phyloP scores from a whole-genome alignment of 1,139 yeast genomes.

The Yamadazyma buinensis region DNA sequence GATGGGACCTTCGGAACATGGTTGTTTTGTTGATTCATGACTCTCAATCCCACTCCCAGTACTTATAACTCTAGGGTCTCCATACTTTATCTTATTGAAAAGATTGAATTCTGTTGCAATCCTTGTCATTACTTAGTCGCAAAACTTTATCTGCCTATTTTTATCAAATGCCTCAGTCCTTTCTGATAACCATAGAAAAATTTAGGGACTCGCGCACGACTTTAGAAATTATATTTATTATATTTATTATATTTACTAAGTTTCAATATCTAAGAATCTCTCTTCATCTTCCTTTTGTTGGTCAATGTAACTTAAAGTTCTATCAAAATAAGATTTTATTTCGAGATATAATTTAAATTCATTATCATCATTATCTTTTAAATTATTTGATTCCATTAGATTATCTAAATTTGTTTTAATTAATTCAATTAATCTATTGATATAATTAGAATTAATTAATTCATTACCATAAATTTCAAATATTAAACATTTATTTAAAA shows the following conservation, averaged over 20 bases:
- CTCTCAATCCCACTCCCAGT: not conserved
- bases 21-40: too few relatives aligned
- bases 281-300: slow-evolving; percentile 60
- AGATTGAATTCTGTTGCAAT: slow-evolving; percentile 6
- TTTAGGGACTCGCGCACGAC: too few relatives aligned
- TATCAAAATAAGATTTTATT: slow-evolving; percentile 45
- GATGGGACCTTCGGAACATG: too few relatives aligned
- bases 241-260: slow-evolving; percentile 1
- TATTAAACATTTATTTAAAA: slow-evolving; percentile 78
- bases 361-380: slow-evolving; percentile 19
- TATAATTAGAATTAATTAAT: slow-evolving; percentile 65
- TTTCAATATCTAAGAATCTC: slow-evolving; percentile 46
- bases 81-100: slow-evolving; percentile 6
- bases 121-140: slow-evolving; percentile 3
- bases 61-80: slow-evolving; percentile 2
- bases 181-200: not conserved
- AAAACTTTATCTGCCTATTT: too few relatives aligned
- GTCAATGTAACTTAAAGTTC: slow-evolving; percentile 64
- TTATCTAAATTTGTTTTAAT: slow-evolving; percentile 72
- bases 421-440: slow-evolving; percentile 82
- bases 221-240: too few relatives aligned
- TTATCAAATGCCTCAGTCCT: too few relatives aligned
- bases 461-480: slow-evolving; percentile 82
- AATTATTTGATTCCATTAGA: slow-evolving; percentile 29
- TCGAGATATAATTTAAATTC: slow-evolving; percentile 33